A percentile compares a stretch with the other conserved stretches of the same genome.
Evolutionary conservation across 257 asterid genomes (phyloP).

Genomic region (Fraxinus quadrangulata): DNA sequence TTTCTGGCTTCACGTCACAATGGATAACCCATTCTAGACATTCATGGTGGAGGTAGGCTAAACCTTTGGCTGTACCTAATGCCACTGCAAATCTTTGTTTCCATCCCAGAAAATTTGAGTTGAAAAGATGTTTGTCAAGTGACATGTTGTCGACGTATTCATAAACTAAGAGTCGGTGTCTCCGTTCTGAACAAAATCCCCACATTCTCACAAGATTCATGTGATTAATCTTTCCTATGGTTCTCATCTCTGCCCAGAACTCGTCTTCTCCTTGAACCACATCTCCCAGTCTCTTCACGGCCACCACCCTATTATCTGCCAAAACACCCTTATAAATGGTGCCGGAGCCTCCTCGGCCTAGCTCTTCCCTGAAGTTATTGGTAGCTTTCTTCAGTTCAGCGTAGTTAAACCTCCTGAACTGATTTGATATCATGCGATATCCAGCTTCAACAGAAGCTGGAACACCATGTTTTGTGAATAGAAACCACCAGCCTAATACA

Average conservation of each 20-base stretch:
- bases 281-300: constrained; percentile 20
- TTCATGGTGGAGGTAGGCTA: no score
- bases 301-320: constrained; percentile 14
- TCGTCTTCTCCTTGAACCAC: constrained; percentile 9
- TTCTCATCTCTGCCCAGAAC: constrained; percentile 14
- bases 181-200: constrained; percentile 25
- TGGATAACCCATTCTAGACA: no score
- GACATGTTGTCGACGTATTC: constrained; percentile 17
- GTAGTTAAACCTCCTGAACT: background rate
- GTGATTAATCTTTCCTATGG: constrained; percentile 19
- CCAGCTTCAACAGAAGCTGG: background rate
- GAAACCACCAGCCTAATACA: constrained; percentile 13
- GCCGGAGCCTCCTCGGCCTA: background rate
- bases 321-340: constrained; percentile 22
- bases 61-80: no score
- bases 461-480: constrained; percentile 4
- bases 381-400: background rate
- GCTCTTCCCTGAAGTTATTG: no score
- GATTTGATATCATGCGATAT: background rate
- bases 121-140: constrained; percentile 2
- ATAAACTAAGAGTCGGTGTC: constrained; percentile 7
- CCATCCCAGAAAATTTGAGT: no score
- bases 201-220: constrained; percentile 23
- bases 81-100: no score
- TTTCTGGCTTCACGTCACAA: no score